phyloP scores from a whole-genome alignment of 2,329 filamentous ascomycete genomes.

The Nemania sp. region DNA sequence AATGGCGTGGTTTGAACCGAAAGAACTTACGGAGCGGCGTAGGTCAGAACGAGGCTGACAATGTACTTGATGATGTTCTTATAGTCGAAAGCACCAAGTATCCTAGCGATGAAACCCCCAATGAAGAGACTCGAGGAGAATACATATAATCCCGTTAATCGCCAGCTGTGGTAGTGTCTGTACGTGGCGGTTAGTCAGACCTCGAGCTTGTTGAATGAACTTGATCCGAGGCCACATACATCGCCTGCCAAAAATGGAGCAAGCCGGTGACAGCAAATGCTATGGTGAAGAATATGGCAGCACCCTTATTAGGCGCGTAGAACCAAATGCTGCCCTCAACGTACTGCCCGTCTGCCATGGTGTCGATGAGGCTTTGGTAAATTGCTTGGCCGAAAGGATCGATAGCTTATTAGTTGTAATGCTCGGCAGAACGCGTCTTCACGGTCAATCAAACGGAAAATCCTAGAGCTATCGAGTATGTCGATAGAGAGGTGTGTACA shows the following conservation, averaged over 20 bases:
- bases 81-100: conserved; percentile 53
- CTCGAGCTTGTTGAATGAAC: background rate
- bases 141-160: conserved; percentile 56
- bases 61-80: conserved; percentile 48
- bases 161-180: conserved; percentile 61
- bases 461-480: background rate
- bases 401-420: no score
- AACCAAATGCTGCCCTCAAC: conserved; percentile 50
- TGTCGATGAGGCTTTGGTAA: background rate
- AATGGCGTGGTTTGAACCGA: background rate
- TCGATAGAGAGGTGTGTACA: background rate
- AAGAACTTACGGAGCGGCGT: conserved; percentile 40
- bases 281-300: conserved; percentile 51
- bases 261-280: conserved; percentile 45
- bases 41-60: conserved; percentile 45
- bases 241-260: conserved; percentile 48
- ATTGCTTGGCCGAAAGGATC: no score
- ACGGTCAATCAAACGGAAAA: background rate
- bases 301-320: conserved; percentile 52
- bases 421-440: background rate
- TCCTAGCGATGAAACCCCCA: conserved; percentile 54
- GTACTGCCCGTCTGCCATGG: conserved; percentile 41
- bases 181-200: background rate
- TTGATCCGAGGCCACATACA: conserved; percentile 44
- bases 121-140: conserved; percentile 59